Evolutionary conservation across 495 filamentous ascomycete species (phyloP).

Genomic region (Neurospora sp.): DNA sequence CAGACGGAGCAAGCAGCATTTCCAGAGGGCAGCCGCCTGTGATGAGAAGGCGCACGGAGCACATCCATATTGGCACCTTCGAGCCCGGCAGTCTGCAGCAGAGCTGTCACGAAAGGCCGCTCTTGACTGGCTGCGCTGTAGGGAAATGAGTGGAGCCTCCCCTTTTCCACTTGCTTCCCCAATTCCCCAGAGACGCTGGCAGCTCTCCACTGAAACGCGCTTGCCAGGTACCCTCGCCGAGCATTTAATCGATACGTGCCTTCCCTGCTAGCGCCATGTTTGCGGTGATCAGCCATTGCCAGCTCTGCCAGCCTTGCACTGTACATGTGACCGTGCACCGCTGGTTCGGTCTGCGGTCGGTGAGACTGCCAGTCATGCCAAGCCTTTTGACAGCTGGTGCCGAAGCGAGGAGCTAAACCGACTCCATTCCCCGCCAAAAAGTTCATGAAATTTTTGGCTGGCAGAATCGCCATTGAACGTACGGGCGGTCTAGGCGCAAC

Average conservation of each 20-base stretch:
- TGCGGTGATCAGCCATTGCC: neutral
- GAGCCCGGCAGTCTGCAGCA: neutral
- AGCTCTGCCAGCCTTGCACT: neutral
- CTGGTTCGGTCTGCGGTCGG: neutral
- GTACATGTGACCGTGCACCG: neutral
- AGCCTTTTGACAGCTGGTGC: neutral
- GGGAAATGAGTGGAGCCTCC: constrained; percentile 10
- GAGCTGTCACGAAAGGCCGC: neutral
- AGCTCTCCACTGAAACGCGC: constrained; percentile 7
- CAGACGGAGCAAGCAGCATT: neutral
- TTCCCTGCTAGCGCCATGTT: neutral
- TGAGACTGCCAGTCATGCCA: neutral
- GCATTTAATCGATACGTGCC: neutral
- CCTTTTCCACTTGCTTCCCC: constrained; percentile 13
- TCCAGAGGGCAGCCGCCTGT: neutral
- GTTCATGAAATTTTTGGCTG: constrained; percentile 15
- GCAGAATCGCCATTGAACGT: neutral
- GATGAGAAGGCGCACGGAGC: neutral
- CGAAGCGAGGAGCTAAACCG: constrained; percentile 11
- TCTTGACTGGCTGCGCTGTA: neutral
- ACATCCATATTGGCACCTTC: neutral
- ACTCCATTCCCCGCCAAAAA: constrained; percentile 27
- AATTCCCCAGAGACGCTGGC: constrained; percentile 15
- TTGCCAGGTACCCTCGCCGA: constrained; percentile 9
- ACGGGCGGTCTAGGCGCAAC: neutral